A percentile compares a stretch with the other conserved stretches of the same genome.
phyloP scores from a whole-genome alignment of 345 rosid species.

The Turnera subulata region DNA sequence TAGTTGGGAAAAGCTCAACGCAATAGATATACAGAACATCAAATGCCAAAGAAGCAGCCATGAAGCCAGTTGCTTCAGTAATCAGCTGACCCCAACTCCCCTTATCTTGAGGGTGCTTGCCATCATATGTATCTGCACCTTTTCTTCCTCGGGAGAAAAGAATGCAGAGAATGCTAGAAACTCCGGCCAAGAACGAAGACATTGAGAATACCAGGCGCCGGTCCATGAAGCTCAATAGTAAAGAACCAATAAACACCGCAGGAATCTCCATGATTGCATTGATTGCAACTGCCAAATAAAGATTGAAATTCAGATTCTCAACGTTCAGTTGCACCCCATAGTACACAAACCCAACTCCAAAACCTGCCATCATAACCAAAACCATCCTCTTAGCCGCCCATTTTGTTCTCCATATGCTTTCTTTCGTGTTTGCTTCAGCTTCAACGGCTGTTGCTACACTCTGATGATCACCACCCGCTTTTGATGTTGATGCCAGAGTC shows the following conservation, averaged over 20 bases:
- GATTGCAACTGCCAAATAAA: constrained; percentile 50
- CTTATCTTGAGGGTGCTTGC: not conserved
- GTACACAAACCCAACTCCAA: constrained; percentile 67
- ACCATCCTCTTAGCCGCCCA: constrained; percentile 63
- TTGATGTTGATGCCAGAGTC: constrained; percentile 21
- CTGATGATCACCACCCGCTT: constrained; percentile 1
- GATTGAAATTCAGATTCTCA: constrained; percentile 62
- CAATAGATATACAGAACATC: constrained; percentile 53
- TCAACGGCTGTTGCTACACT: not conserved
- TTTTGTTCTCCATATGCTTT: constrained; percentile 49
- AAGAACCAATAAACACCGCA: constrained; percentile 46
- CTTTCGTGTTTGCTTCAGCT: constrained; percentile 4
- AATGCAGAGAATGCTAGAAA: constrained; percentile 50
- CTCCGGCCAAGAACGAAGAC: constrained; percentile 49
- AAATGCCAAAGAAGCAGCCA: constrained; percentile 60
- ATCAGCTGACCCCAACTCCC: constrained; percentile 54
- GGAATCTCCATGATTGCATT: constrained; percentile 80
- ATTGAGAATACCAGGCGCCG: constrained; percentile 48
- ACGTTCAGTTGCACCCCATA: constrained; percentile 71
- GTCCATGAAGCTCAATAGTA: constrained; percentile 43
- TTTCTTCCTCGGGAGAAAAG: constrained; percentile 30
- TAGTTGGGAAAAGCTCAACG: constrained; percentile 72
- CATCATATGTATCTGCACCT: not conserved
- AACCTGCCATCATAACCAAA: constrained; percentile 49
- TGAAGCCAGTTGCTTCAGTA: constrained; percentile 55